Evolutionary conservation across 345 rosid genomes (phyloP).

Genomic region (Citrus inodora): DNA sequence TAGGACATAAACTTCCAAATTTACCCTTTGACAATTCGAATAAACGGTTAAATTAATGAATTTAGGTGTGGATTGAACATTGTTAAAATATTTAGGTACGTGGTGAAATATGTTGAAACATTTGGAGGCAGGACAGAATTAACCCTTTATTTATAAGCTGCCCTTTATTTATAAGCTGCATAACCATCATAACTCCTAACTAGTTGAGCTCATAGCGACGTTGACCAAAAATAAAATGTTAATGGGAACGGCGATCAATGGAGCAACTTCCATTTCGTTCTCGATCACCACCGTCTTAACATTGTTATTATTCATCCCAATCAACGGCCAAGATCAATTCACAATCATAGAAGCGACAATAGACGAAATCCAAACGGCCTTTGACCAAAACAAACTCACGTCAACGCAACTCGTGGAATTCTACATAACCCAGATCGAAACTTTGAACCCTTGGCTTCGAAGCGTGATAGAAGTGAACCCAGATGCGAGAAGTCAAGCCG

Average conservation of each 20-base stretch:
- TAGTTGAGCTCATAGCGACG: background rate
- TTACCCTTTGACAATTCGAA: too few relatives aligned
- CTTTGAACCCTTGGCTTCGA: background rate
- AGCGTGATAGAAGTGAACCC: conserved; percentile 15
- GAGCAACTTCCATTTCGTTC: background rate
- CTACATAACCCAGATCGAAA: conserved; percentile 4
- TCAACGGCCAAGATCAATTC: conserved; percentile 5
- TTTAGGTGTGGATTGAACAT: too few relatives aligned
- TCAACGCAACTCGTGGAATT: conserved; percentile 15
- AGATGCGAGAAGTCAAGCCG: conserved; percentile 9
- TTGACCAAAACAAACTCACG: conserved; percentile 5
- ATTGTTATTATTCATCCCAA: background rate
- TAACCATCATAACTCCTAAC: background rate
- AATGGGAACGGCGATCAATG: background rate
- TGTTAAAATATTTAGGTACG: accelerated
- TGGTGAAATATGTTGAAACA: too few relatives aligned
- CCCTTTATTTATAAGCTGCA: too few relatives aligned
- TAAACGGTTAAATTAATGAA: too few relatives aligned
- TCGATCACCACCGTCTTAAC: background rate
- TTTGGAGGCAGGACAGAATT: too few relatives aligned
- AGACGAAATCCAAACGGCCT: background rate
- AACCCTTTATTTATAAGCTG: too few relatives aligned
- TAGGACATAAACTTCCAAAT: accelerated
- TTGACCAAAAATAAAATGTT: background rate
- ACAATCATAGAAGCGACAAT: conserved; percentile 4